Evolutionary conservation across 306 rosid genomes (phyloP).

Genomic region (Cucumis cinereus): DNA sequence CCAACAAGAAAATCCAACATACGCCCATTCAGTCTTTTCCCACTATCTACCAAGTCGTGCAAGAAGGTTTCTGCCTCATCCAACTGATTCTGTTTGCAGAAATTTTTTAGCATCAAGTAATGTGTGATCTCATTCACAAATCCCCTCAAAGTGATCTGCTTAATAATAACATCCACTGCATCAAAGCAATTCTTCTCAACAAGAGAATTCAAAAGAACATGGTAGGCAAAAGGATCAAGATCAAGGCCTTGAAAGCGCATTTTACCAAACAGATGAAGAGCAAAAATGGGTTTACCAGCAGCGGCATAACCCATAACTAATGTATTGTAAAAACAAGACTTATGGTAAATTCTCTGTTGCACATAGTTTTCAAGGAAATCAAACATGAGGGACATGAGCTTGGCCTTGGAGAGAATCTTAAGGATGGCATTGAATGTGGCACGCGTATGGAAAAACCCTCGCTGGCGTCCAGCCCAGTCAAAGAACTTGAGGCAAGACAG

Average conservation of each 20-base stretch:
- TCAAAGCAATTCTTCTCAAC: slow-evolving; percentile 36
- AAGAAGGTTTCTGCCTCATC: slow-evolving; percentile 47
- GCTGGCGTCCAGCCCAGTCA: slow-evolving; percentile 29
- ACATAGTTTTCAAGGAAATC: slow-evolving; percentile 31
- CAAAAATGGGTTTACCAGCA: slow-evolving; percentile 48
- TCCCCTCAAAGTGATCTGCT: slow-evolving; percentile 44
- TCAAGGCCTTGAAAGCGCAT: slow-evolving; percentile 73
- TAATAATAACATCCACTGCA: slow-evolving; percentile 26
- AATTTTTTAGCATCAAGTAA: slow-evolving; percentile 28
- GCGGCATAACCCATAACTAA: slow-evolving; percentile 69
- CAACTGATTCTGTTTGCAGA: slow-evolving; percentile 36
- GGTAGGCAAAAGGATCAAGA: slow-evolving; percentile 39
- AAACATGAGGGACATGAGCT: slow-evolving; percentile 31
- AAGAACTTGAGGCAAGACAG: slow-evolving; percentile 63
- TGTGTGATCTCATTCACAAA: slow-evolving; percentile 29
- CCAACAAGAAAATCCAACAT: slow-evolving; percentile 28
- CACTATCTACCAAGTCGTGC: slow-evolving; percentile 21
- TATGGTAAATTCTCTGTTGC: background rate
- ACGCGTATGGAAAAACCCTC: slow-evolving; percentile 41
- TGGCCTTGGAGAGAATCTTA: slow-evolving; percentile 40
- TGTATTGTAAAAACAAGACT: slow-evolving; percentile 34
- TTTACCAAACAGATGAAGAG: slow-evolving; percentile 50
- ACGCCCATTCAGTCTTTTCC: slow-evolving; percentile 20
- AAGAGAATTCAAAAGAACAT: slow-evolving; percentile 45
- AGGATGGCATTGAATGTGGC: slow-evolving; percentile 46